Conservation (phyloP, 345 rosid species). For the Acer yangbiense region DNA sequence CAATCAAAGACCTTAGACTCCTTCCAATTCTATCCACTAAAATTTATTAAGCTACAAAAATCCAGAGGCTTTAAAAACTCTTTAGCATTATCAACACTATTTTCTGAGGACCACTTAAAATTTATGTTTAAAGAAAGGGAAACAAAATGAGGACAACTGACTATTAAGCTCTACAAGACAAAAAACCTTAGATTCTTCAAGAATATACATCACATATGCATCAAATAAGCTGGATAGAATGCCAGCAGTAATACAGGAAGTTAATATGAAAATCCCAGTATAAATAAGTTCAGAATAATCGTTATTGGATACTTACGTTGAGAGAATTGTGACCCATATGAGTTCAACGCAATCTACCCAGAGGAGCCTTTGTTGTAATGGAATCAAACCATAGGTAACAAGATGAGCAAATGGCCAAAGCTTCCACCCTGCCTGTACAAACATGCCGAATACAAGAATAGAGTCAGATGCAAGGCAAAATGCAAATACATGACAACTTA, state of each 20-base stretch:
- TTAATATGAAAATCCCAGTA: neutral
- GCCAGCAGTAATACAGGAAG: neutral
- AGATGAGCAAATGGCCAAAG: slow-evolving; percentile 99
- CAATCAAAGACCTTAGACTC: slow-evolving; percentile 16
- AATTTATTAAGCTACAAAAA: neutral
- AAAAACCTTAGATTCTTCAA: slow-evolving; percentile 3
- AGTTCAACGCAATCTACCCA: slow-evolving; percentile 99
- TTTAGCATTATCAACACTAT: neutral
- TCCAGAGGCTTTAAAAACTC: slow-evolving; percentile 9
- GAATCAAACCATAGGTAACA: slow-evolving; percentile 85
- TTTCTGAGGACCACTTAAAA: slow-evolving; percentile 16
- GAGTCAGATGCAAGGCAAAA: slow-evolving; percentile 13
- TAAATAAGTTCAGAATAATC: neutral
- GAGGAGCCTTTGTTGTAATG: slow-evolving; percentile 90
- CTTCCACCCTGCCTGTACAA: slow-evolving; percentile 94
- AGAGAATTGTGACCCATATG: slow-evolving; percentile 97
- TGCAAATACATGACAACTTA: neutral
- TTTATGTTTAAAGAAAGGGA: too few relatives aligned
- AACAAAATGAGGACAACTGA: too few relatives aligned
- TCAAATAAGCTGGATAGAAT: neutral
- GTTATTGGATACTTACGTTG: slow-evolving; percentile 63
- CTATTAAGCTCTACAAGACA: neutral
- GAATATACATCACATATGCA: neutral
- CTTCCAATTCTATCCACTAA: slow-evolving; percentile 17
- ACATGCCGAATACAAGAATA: slow-evolving; percentile 20